These are phyloP conservation scores for Populus alba DNA, from an alignment of 345 rosid species.

Conservation along the genomic window DNA sequence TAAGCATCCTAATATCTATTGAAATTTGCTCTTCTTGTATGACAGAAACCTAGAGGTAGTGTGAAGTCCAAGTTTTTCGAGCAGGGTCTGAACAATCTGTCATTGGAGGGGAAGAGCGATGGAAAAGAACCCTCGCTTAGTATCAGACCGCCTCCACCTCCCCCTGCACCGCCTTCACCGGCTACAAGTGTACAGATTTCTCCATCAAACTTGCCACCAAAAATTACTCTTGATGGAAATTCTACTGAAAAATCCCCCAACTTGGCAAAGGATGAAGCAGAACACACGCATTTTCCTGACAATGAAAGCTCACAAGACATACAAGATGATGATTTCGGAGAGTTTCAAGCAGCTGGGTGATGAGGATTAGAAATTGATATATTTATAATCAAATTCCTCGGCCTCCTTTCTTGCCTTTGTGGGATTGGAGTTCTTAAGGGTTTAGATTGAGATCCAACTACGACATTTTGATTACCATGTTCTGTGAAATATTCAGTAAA, in stretches of 20 bases:
- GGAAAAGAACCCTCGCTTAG: constrained; percentile 49
- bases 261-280: constrained; percentile 25
- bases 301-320: constrained; percentile 41
- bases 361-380: neutral
- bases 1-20: neutral
- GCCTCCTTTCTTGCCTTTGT: neutral
- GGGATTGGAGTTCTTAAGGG: neutral
- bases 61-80: constrained; percentile 54
- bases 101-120: constrained; percentile 57
- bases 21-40: constrained; percentile 7
- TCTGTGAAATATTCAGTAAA: constrained; percentile 11
- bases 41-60: constrained; percentile 43
- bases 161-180: constrained; percentile 69
- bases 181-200: constrained; percentile 33
- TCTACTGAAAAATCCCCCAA: constrained; percentile 22
- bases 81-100: constrained; percentile 51
- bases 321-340: constrained; percentile 91
- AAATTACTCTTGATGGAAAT: constrained; percentile 31
- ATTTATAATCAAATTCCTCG: neutral
- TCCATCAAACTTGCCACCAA: constrained; percentile 36
- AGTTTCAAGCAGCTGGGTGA: constrained; percentile 87
- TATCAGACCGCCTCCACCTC: constrained; percentile 83
- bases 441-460: neutral
- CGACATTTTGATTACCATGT: neutral
- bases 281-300: constrained; percentile 29